phyloP scores from a whole-genome alignment of 257 asterid genomes.

The Nicotiana sylvestris region DNA sequence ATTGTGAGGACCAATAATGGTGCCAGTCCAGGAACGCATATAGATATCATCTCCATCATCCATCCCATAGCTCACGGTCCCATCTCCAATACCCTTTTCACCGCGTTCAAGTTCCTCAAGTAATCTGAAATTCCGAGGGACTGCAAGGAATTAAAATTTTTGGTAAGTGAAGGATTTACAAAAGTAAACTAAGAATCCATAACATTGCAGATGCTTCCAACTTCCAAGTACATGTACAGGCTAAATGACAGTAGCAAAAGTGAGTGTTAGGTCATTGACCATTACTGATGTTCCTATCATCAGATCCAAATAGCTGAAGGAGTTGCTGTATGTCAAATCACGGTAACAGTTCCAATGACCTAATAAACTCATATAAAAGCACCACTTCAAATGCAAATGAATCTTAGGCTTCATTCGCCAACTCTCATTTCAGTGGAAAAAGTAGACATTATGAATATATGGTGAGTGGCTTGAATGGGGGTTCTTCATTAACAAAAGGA shows the following conservation, averaged over 20 bases:
- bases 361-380: neutral
- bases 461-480: neutral
- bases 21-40: conserved; percentile 57
- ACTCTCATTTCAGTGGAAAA: neutral
- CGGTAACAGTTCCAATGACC: neutral
- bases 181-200: neutral
- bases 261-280: neutral
- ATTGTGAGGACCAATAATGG: conserved; percentile 32
- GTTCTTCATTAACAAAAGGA: neutral
- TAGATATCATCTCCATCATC: conserved; percentile 56
- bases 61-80: conserved; percentile 58
- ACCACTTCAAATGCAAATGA: neutral
- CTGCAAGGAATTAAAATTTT: conserved; percentile 24
- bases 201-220: neutral
- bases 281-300: neutral
- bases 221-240: neutral
- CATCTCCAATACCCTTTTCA: conserved; percentile 59
- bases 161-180: conserved; percentile 21
- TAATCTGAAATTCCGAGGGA: conserved; percentile 59
- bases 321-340: neutral
- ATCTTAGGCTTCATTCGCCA: neutral
- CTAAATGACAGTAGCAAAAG: neutral
- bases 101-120: conserved; percentile 61
- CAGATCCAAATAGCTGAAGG: neutral
- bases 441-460: neutral